Evolutionary conservation across 495 filamentous ascomycete species (phyloP).

Genomic region (Aspergillus baeticus): DNA sequence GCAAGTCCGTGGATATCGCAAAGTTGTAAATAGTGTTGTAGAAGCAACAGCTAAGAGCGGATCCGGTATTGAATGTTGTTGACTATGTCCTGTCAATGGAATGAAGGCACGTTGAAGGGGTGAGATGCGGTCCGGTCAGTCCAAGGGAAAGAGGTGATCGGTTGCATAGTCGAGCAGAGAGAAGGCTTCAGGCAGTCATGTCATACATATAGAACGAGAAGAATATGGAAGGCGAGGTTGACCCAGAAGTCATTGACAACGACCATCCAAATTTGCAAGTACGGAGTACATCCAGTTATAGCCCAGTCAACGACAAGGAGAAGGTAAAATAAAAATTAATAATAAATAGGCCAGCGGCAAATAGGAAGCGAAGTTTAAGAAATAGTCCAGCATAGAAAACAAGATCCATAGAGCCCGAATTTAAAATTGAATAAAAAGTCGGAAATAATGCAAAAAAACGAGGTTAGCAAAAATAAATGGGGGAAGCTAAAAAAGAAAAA

Average conservation of each 20-base stretch:
- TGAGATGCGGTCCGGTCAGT: constrained; percentile 18
- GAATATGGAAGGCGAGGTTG: constrained; percentile 23
- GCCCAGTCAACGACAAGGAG: constrained; percentile 12
- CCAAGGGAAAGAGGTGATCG: constrained; percentile 13
- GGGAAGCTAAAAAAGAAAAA: constrained; percentile 13
- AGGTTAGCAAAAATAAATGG: constrained; percentile 4
- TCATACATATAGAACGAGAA: constrained; percentile 11
- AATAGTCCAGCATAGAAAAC: constrained; percentile 8
- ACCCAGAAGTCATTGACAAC: constrained; percentile 10
- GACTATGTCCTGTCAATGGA: constrained; percentile 31
- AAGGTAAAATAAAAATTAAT: constrained; percentile 13
- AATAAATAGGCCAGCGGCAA: constrained; percentile 2
- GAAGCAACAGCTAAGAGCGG: constrained; percentile 21
- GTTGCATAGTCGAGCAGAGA: constrained; percentile 12
- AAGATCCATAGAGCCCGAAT: constrained; percentile 12
- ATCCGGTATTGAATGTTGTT: constrained; percentile 23
- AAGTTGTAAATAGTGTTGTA: constrained; percentile 16
- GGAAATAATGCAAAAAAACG: constrained; percentile 1
- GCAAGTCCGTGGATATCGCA: too few species aligned
- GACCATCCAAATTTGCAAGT: constrained; percentile 20
- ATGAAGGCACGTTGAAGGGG: constrained; percentile 35
- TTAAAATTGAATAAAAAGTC: constrained; percentile 12
- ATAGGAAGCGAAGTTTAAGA: constrained; percentile 5
- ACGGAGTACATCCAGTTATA: constrained; percentile 27
- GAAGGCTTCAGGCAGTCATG: constrained; percentile 5